A percentile compares a stretch with the other conserved stretches of the same genome.
Conservation (phyloP, 2,329 filamentous ascomycete genomes). For the Clarireedia monteithiana region DNA sequence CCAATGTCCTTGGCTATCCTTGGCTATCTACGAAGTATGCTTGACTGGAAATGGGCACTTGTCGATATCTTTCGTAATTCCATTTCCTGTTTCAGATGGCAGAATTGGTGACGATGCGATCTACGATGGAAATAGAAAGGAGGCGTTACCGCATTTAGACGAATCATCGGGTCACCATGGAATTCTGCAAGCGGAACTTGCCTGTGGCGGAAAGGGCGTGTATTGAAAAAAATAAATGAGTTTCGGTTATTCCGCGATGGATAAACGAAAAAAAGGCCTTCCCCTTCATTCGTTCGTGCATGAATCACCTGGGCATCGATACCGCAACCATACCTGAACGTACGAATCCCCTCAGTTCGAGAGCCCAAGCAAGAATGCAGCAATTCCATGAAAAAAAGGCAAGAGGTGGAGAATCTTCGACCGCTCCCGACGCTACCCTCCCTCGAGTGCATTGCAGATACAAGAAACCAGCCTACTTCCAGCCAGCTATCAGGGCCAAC, state of each 20-base stretch:
- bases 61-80: neutral
- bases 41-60: neutral
- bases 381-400: too few relatives aligned
- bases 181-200: neutral
- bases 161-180: neutral
- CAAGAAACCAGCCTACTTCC: too few relatives aligned
- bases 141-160: neutral
- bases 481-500: too few relatives aligned
- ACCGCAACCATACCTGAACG: too few relatives aligned
- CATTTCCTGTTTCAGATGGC: slow-evolving; percentile 1
- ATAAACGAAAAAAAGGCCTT: neutral
- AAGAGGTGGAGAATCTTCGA: too few relatives aligned
- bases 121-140: neutral
- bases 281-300: too few relatives aligned
- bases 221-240: slow-evolving; percentile 4
- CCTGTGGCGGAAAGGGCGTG: slow-evolving; percentile 3
- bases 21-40: too few relatives aligned
- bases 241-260: slow-evolving; percentile 3
- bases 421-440: too few relatives aligned
- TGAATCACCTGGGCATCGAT: too few relatives aligned
- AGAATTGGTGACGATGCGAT: neutral
- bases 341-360: too few relatives aligned
- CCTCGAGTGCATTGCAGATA: too few relatives aligned
- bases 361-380: too few relatives aligned
- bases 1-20: neutral